Percentiles rank a stretch among this genome's conserved stretches.
phyloP scores from a whole-genome alignment of 2,329 filamentous ascomycete genomes.

The Trichoderma atrobrunneum region DNA sequence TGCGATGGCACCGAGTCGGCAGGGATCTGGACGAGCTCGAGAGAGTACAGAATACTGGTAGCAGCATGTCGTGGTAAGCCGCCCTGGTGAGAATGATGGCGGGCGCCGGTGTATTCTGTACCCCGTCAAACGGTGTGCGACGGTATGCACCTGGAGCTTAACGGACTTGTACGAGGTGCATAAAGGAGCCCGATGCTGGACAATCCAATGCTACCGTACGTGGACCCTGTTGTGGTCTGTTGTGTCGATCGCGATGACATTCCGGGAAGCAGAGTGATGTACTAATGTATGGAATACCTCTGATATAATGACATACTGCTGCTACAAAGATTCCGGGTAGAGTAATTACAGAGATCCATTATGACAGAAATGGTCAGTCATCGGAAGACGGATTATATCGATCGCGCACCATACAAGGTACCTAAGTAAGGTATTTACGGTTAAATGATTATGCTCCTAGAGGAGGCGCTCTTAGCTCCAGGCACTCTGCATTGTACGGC shows the following conservation, averaged over 20 bases:
- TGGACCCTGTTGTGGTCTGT: background rate
- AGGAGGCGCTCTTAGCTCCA: background rate
- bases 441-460: background rate
- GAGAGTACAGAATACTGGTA: background rate
- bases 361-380: background rate
- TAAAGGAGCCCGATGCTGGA: background rate
- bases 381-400: conserved; percentile 8
- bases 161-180: background rate
- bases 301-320: background rate
- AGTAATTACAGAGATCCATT: background rate
- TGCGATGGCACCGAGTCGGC: conserved; percentile 3
- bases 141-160: background rate
- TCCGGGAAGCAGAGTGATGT: background rate
- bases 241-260: conserved; percentile 5
- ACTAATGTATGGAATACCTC: background rate
- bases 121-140: background rate
- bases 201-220: background rate
- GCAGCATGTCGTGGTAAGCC: background rate
- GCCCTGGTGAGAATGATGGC: background rate
- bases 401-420: background rate
- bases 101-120: background rate
- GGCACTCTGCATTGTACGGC: background rate
- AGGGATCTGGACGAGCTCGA: conserved; percentile 3
- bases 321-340: background rate
- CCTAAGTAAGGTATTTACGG: background rate